Percentiles rank a stretch among this genome's conserved stretches.
phyloP scores from a whole-genome alignment of 257 asterid genomes.

The Solanum neorickii region DNA sequence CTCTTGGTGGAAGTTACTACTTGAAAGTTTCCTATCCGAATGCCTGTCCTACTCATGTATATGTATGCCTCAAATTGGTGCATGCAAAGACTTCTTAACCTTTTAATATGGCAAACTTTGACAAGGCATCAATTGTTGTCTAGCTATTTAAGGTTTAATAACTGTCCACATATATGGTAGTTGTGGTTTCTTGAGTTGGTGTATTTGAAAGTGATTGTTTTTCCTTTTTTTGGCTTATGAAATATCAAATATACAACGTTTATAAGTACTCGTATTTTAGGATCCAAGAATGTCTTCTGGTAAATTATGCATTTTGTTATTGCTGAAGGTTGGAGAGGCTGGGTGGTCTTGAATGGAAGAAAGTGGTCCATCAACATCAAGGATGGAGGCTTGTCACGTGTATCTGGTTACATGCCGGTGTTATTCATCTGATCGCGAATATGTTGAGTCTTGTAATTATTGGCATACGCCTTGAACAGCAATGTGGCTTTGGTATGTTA shows the following conservation, averaged over 20 bases:
- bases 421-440: conserved; percentile 68
- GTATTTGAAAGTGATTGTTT: not conserved
- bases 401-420: conserved; percentile 89
- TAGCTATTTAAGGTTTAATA: not conserved
- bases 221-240: not conserved
- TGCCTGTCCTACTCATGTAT: not conserved
- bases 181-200: not conserved
- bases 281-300: not conserved
- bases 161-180: not conserved
- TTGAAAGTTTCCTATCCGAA: not conserved
- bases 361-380: conserved; percentile 65
- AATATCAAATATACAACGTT: not conserved
- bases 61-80: not conserved
- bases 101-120: not conserved
- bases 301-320: conserved; percentile 4
- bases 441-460: conserved; percentile 67
- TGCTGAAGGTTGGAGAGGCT: conserved; percentile 46
- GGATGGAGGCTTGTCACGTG: conserved; percentile 86
- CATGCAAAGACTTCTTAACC: not conserved
- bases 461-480: conserved; percentile 93
- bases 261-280: not conserved
- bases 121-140: not conserved
- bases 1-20: not conserved
- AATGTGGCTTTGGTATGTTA: conserved; percentile 73
- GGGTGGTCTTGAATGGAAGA: conserved; percentile 75